These are phyloP conservation scores for Saprolegnia parasitica DNA, from an alignment of 352 stramenopile genomes.

Conservation along the genomic window DNA sequence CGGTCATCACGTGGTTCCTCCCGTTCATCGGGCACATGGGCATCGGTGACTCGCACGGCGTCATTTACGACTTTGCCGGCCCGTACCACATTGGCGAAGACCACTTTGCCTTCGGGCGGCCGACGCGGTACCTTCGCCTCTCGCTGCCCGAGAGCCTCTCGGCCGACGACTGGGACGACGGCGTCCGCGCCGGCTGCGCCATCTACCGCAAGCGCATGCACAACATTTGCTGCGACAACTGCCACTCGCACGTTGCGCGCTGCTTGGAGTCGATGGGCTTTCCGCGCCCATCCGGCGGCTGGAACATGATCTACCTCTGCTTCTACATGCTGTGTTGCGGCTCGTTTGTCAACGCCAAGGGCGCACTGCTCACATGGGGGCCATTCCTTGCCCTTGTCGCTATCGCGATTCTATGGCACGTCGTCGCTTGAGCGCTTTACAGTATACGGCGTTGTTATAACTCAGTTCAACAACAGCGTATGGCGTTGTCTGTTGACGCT, in stretches of 20 bases:
- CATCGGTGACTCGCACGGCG: constrained; percentile 84
- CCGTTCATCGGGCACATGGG: constrained; percentile 96
- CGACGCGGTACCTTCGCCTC: constrained; percentile 88
- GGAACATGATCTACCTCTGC: constrained; percentile 27
- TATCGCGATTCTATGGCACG: neutral
- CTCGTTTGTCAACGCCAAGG: constrained; percentile 20
- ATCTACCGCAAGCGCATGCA: constrained; percentile 94
- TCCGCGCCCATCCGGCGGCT: constrained; percentile 8
- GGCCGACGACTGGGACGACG: constrained; percentile 85
- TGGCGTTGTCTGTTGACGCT: no score
- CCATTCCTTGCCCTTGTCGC: constrained; percentile 18
- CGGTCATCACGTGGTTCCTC: constrained; percentile 88
- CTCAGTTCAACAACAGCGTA: no score
- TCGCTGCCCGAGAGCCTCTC: constrained; percentile 36
- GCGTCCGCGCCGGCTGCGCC: constrained; percentile 79
- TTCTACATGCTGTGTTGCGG: constrained; percentile 26
- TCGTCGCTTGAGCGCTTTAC: neutral
- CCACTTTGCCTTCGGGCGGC: constrained; percentile 81
- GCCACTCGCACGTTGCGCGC: constrained; percentile 92
- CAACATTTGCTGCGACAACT: constrained; percentile 97
- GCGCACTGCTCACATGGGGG: constrained; percentile 17
- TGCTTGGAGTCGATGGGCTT: constrained; percentile 25
- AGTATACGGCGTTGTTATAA: neutral
- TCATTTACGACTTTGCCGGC: constrained; percentile 95
- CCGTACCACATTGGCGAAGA: constrained; percentile 90